phyloP scores from a whole-genome alignment of 1,284 basidiomycete genomes.

The Marasmius tenuissimus region DNA sequence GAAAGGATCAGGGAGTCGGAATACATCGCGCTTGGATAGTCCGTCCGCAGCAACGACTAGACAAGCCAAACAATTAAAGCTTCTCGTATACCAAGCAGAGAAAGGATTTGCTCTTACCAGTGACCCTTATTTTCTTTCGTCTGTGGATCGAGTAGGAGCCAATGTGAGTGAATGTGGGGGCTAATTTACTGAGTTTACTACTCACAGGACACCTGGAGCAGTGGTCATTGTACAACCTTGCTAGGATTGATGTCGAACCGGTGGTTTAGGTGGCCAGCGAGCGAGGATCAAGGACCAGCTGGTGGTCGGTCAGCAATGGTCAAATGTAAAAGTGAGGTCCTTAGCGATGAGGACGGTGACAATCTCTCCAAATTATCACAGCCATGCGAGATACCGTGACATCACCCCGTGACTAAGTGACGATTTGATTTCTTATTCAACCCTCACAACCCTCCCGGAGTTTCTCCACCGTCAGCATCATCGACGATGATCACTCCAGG shows the following conservation, averaged over 20 bases:
- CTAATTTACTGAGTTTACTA: slow-evolving; percentile 11
- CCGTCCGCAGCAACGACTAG: slow-evolving; percentile 89
- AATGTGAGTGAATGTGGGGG: slow-evolving; percentile 12
- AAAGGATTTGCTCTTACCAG: slow-evolving; percentile 36
- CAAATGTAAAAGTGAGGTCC: too few relatives aligned
- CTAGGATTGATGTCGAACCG: not conserved
- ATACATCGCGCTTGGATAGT: slow-evolving; percentile 87
- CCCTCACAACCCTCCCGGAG: too few relatives aligned
- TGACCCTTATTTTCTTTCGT: slow-evolving; percentile 61
- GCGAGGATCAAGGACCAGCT: not conserved
- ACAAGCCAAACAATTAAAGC: not conserved
- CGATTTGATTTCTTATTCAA: too few relatives aligned
- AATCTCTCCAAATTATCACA: too few relatives aligned
- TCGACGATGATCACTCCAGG: too few relatives aligned
- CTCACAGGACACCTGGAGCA: slow-evolving; percentile 34
- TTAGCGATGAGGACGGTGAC: too few relatives aligned
- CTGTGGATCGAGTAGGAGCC: slow-evolving; percentile 26
- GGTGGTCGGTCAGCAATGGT: too few relatives aligned
- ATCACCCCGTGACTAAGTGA: too few relatives aligned
- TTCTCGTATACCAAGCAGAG: not conserved
- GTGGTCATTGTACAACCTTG: slow-evolving; percentile 3
- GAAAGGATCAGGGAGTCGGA: slow-evolving; percentile 91
- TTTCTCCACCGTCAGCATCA: too few relatives aligned
- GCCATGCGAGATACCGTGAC: too few relatives aligned
- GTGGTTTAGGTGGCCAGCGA: not conserved